These are phyloP conservation scores for Lipomyces sp. DNA, from an alignment of 805 yeast genomes.

Conservation along the genomic window DNA sequence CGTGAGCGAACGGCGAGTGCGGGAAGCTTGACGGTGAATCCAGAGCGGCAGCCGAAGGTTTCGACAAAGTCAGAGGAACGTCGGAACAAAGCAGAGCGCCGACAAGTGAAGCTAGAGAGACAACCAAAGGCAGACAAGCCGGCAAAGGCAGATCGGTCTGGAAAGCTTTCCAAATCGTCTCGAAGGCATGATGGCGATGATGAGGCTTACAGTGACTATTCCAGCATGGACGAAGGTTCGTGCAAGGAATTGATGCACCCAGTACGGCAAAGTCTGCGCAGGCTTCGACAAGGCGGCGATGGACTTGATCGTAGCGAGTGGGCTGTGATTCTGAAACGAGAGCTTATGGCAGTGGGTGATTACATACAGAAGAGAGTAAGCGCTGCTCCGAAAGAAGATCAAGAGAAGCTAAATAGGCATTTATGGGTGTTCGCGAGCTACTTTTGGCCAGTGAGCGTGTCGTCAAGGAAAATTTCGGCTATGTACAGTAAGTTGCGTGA, in stretches of 20 bases:
- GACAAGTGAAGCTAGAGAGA: not conserved
- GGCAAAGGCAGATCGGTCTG: no score
- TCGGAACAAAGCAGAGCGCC: no score
- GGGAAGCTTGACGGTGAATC: not conserved
- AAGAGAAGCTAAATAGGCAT: constrained; percentile 53
- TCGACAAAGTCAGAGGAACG: no score
- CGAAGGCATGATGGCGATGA: constrained; percentile 17
- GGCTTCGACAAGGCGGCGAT: constrained; percentile 65
- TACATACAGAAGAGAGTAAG: constrained; percentile 50
- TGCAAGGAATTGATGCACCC: constrained; percentile 63
- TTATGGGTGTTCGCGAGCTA: constrained; percentile 75
- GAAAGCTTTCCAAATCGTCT: not conserved
- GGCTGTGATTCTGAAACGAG: constrained; percentile 66
- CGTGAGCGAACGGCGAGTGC: constrained; percentile 1
- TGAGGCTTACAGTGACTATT: constrained; percentile 53
- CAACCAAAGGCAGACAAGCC: not conserved
- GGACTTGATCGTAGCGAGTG: constrained; percentile 75
- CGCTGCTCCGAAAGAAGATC: constrained; percentile 34
- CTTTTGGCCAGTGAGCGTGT: constrained; percentile 83
- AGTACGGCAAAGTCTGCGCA: constrained; percentile 61
- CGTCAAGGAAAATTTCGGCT: constrained; percentile 61
- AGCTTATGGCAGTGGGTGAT: constrained; percentile 69
- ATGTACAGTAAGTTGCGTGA: constrained; percentile 53
- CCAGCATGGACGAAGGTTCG: constrained; percentile 70
- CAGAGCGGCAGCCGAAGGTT: not conserved